A percentile compares a stretch with the other conserved stretches of the same genome.
Evolutionary conservation across 805 yeast genomes (phyloP).

Genomic region (Starmerella powellii): DNA sequence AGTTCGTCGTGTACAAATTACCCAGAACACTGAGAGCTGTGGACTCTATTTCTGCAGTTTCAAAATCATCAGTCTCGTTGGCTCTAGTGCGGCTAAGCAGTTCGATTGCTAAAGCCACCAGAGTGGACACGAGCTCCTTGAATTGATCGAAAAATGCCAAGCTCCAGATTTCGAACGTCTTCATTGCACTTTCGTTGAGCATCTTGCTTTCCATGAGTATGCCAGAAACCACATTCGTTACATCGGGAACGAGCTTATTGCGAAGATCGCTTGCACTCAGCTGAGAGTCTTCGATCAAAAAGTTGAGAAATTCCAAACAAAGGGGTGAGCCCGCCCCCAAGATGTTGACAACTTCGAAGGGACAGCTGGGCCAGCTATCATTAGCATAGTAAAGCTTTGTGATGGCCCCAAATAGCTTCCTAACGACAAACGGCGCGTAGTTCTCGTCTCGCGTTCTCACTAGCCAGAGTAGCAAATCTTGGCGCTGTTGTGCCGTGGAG

Average conservation of each 20-base stretch:
- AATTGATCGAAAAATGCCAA: constrained; percentile 15
- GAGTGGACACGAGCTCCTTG: constrained; percentile 3
- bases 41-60: not conserved
- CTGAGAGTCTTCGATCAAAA: constrained; percentile 26
- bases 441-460: constrained; percentile 6
- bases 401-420: constrained; percentile 47
- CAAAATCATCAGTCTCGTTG: constrained; percentile 1
- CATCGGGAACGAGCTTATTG: constrained; percentile 12
- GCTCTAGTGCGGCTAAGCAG: not conserved
- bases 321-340: constrained; percentile 10
- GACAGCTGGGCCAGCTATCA: constrained; percentile 31
- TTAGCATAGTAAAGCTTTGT: constrained; percentile 37
- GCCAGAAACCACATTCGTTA: constrained; percentile 4
- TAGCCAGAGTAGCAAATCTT: constrained; percentile 21
- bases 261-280: constrained; percentile 12
- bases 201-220: not conserved
- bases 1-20: constrained; percentile 6
- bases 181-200: constrained; percentile 5
- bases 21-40: not conserved
- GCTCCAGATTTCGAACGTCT: constrained; percentile 16
- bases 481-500: not conserved
- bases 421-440: constrained; percentile 35
- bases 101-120: constrained; percentile 4
- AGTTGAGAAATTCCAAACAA: constrained; percentile 22
- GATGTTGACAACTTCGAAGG: constrained; percentile 16